Evolutionary conservation across 257 asterid species (phyloP), one percentile per base, ranked within the genome.

Genomic region (Jacaranda copaia): DNA sequence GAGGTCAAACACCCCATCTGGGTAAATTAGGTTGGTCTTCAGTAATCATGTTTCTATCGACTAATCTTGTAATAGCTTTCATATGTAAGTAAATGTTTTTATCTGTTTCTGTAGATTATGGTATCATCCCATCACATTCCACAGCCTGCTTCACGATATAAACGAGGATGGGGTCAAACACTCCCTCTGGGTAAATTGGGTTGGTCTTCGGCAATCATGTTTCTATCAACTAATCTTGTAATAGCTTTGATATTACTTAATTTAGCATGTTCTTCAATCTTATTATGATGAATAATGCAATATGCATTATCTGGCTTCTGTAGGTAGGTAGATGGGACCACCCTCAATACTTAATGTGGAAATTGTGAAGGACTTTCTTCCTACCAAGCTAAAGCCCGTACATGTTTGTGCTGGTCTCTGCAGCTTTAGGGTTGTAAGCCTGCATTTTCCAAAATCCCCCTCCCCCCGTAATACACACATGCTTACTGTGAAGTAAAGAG

Each of bases 211-310:
- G 11, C 5, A 12, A 32, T 32, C 4, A 35, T 35, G 8, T 53
- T 53, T 53, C 32, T 25, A 25, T 53, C 59, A 2, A 6, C 9
- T 15, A 53, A 5, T 61, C 35, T 63, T 63, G 42, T 8, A 5
- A n/a, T 39, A 9, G n/a, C 51, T 38, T 40, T 46, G 68, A 61
- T 25, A 14, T 15, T 61, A 15, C 20, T 13, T 18, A 13, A 35
- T 61, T 36, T 61, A 13, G 8, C 39, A 6, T 63, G 19, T 39
- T 15, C 32, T 13, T 48, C 4, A 16, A 6, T 10, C 42, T 36
- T 36, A 49, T n/a, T 6, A 53, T 52, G 64, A 70, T 70, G 75
- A 70, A 52, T 35, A 52, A 68, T 68, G 73, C 25, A 14, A 48
- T 20, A 25, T 25, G 32, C 32, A 2, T 25, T 32, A 49, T 69